Base-by-base conservation (phyloP, 306 rosid species). In the Begonia peltatifolia region DNA sequence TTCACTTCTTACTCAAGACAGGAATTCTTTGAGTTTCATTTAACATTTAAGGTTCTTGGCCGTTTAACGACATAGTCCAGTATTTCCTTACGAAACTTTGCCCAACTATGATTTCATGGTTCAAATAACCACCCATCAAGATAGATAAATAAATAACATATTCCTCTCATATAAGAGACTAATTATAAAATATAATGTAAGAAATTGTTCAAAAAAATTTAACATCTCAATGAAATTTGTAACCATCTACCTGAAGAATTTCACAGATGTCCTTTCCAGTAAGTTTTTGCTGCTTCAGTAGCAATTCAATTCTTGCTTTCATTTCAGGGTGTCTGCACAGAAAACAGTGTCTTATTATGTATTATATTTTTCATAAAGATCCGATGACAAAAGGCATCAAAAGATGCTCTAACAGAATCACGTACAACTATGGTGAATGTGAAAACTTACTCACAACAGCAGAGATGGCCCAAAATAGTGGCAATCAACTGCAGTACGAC, bases 381-480 rank as follows among this genome's bases (percentile, higher is more conserved):
- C 38, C 38, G 8, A 30, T 30, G 38, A 30, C 38, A 30, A 30
- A 30, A 30, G 38, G 38, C 38, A 30, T 30, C 38, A 30, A 30
- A 5, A 30, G 38, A 30, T 30, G 38, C 9, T 7, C 38, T 30
- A 20, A 30, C 38, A 30, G 38, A 30, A 20, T 20, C 23, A 20
- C 23, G 23, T 20, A 20, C 23, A 20, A 20, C 23, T 20, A 20
- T 20, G 23, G 23, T 47, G 5, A 20, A 66, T 17, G 44, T 20
- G 51, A 47, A 60, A 55, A 73, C 97, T 74, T 76, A 89, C 97
- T 82, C 97, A 2, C 85, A 85, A 74, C 97, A 82, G 92, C 97
- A 89, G 61, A 89, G 42, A 69, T 89, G 94, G 46, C 97, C 94
- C 74, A 89, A 68, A 61, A 89, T 89, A 48, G 83, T 84, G 60